A percentile compares a stretch with the other conserved stretches of the same genome.
These are phyloP conservation scores for Lipomyces mesembrius DNA, from an alignment of 805 yeast genomes.

Conservation along the genomic window DNA sequence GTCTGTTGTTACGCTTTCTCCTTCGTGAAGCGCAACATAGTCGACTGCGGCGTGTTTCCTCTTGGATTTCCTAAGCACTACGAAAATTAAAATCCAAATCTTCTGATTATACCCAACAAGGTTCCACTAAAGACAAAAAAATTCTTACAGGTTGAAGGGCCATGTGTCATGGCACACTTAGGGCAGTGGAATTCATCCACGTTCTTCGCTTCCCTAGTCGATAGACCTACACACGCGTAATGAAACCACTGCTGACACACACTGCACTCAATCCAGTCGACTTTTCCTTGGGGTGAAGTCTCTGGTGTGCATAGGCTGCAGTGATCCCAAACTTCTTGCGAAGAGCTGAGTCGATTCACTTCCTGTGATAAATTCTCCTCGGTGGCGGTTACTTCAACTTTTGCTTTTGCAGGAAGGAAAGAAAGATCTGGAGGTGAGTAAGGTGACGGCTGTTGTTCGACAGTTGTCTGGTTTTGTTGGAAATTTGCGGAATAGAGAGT, in stretches of 20 bases:
- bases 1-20: constrained; percentile 58
- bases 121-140: background rate
- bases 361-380: constrained; percentile 4
- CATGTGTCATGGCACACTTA: constrained; percentile 52
- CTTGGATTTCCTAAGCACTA: constrained; percentile 56
- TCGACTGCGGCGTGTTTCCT: constrained; percentile 65
- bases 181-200: constrained; percentile 62
- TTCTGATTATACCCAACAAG: no score
- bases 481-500: constrained; percentile 9
- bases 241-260: constrained; percentile 62
- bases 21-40: constrained; percentile 78
- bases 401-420: constrained; percentile 6
- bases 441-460: constrained; percentile 28
- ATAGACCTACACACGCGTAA: constrained; percentile 52
- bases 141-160: constrained; percentile 50
- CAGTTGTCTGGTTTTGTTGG: constrained; percentile 11
- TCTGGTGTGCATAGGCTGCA: constrained; percentile 35
- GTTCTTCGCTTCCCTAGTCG: constrained; percentile 47
- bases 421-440: constrained; percentile 28
- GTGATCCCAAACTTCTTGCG: constrained; percentile 36
- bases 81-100: background rate
- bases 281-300: constrained; percentile 34
- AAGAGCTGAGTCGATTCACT: background rate
- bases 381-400: background rate
- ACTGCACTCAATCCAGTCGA: constrained; percentile 63